These are phyloP conservation scores for Deakozyma indianensis DNA, from an alignment of 805 yeast species.

Conservation along the genomic window DNA sequence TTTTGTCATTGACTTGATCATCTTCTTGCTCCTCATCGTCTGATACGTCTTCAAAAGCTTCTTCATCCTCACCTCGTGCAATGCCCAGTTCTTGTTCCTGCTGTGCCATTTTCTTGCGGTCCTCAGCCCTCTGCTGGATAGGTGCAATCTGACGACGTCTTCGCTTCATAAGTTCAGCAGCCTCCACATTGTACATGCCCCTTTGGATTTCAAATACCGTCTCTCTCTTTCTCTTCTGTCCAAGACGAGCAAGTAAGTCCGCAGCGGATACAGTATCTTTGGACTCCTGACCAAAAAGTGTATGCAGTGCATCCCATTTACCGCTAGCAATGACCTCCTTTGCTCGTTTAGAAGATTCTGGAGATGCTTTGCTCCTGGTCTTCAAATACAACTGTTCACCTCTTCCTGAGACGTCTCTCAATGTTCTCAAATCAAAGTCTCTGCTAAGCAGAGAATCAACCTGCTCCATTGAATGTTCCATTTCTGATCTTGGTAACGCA, in stretches of 20 bases:
- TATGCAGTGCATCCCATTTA: conserved; percentile 81
- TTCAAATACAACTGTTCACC: conserved; percentile 82
- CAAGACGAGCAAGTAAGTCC: conserved; percentile 53
- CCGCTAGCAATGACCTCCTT: conserved; percentile 45
- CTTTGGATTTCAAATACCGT: conserved; percentile 87
- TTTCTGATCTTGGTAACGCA: conserved; percentile 52
- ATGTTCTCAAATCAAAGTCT: conserved; percentile 51
- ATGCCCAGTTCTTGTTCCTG: conserved; percentile 43
- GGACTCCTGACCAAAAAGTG: conserved; percentile 47
- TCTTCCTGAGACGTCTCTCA: conserved; percentile 60
- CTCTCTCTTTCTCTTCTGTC: conserved; percentile 59
- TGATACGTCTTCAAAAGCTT: conserved; percentile 9
- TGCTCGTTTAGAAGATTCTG: conserved; percentile 71
- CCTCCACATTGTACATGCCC: conserved; percentile 26
- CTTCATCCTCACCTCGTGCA: conserved; percentile 24
- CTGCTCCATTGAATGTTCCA: conserved; percentile 64
- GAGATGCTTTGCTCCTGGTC: conserved; percentile 77
- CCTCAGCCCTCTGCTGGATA: conserved; percentile 63
- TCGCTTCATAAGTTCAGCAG: conserved; percentile 71
- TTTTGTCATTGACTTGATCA: conserved; percentile 15
- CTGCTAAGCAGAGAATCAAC: conserved; percentile 44
- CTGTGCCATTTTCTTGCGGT: conserved; percentile 41
- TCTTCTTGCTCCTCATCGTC: conserved; percentile 21
- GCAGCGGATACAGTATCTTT: conserved; percentile 64
- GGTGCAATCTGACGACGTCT: conserved; percentile 83